Evolutionary conservation across 2,329 filamentous ascomycete species (phyloP).

Genomic region (Diaporthe sp.): DNA sequence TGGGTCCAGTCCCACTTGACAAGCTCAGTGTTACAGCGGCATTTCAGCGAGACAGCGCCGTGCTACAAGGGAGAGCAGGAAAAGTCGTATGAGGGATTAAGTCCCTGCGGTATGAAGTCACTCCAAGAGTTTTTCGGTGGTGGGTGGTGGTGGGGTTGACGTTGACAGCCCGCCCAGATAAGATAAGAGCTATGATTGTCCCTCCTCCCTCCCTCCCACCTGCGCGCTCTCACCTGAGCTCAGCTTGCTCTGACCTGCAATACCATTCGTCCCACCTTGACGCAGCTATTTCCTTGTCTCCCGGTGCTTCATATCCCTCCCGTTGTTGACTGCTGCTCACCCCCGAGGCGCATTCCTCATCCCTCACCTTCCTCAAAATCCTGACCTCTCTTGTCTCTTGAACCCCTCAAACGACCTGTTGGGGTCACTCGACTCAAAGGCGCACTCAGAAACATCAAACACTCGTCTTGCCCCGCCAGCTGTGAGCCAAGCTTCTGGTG

Average conservation of each 20-base stretch:
- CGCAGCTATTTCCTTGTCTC: neutral
- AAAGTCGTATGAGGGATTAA: constrained; percentile 40
- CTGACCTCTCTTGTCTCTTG: neutral
- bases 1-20: constrained; percentile 34
- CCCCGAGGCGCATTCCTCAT: neutral
- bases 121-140: constrained; percentile 18
- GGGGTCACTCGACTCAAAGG: neutral
- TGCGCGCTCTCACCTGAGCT: constrained; percentile 27
- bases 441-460: constrained; percentile 4
- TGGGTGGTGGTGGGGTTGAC: constrained; percentile 28
- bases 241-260: constrained; percentile 17
- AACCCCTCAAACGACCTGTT: neutral
- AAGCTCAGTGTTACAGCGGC: constrained; percentile 31
- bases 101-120: constrained; percentile 35
- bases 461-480: constrained; percentile 2
- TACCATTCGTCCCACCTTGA: constrained; percentile 34
- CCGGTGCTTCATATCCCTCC: neutral
- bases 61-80: constrained; percentile 3
- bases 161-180: constrained; percentile 31
- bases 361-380: neutral
- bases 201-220: constrained; percentile 18
- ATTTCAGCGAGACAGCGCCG: constrained; percentile 39
- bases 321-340: constrained; percentile 4
- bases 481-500: constrained; percentile 26
- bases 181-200: constrained; percentile 42